These are phyloP conservation scores for Emmonsia crescens DNA, from an alignment of 2,329 filamentous ascomycete genomes.

Conservation along the genomic window DNA sequence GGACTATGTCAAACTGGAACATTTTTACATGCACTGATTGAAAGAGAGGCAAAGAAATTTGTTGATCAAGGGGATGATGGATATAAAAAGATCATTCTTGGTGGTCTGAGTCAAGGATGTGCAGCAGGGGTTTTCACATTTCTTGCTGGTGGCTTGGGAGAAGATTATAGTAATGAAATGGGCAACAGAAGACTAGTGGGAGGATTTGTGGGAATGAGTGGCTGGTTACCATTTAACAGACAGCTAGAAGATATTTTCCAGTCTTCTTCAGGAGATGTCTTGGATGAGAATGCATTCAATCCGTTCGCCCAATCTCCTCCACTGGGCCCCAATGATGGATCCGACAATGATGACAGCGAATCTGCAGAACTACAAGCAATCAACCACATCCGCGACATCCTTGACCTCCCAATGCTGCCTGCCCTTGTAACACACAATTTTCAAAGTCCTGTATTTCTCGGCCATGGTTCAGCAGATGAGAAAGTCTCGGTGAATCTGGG, in stretches of 20 bases:
- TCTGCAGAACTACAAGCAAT: constrained; percentile 16
- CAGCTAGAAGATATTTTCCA: neutral
- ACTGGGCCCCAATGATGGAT: neutral
- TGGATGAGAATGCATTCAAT: neutral
- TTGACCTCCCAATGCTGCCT: constrained; percentile 14
- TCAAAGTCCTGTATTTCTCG: constrained; percentile 34
- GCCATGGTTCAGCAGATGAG: constrained; percentile 33
- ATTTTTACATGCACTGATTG: constrained; percentile 27
- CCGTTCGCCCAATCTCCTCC: neutral
- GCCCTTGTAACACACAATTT: constrained; percentile 1
- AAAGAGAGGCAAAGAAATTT: constrained; percentile 21
- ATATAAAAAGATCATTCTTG: constrained; percentile 36
- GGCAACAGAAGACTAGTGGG: constrained; percentile 25
- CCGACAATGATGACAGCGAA: constrained; percentile 8
- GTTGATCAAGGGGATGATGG: constrained; percentile 15
- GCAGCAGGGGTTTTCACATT: constrained; percentile 37
- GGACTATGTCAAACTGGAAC: constrained; percentile 35
- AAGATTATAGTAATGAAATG: neutral
- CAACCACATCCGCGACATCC: constrained; percentile 25
- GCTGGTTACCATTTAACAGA: constrained; percentile 34
- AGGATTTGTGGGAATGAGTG: constrained; percentile 41
- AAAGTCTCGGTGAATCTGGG: constrained; percentile 28
- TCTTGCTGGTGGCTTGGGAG: constrained; percentile 27
- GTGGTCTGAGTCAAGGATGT: constrained; percentile 46
- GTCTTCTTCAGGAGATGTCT: neutral